Evolutionary conservation across 1,284 basidiomycete genomes (phyloP).

Genomic region (Cyathus olla): DNA sequence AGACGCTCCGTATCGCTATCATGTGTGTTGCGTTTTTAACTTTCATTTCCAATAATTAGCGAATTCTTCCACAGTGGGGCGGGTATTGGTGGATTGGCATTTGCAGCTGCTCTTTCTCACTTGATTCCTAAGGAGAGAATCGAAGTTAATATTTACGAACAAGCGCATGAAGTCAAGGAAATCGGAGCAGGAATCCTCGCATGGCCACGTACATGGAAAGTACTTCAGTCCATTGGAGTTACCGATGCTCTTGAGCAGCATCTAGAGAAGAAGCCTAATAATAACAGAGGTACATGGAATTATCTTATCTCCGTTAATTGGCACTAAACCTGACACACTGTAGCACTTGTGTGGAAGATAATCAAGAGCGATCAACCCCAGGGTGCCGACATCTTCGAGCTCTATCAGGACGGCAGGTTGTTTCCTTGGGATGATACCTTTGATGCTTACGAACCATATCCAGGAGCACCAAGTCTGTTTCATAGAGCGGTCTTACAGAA

Average conservation of each 20-base stretch:
- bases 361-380: neutral
- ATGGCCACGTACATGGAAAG: neutral
- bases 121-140: neutral
- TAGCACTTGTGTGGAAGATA: neutral
- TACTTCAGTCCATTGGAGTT: neutral
- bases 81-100: neutral
- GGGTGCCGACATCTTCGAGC: neutral
- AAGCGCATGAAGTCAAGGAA: neutral
- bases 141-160: neutral
- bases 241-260: neutral
- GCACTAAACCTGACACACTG: too few relatives aligned
- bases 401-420: too few relatives aligned
- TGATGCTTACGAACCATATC: neutral
- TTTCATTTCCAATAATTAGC: neutral
- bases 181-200: neutral
- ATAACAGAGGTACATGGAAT: neutral
- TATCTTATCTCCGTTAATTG: too few relatives aligned
- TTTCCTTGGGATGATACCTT: too few relatives aligned
- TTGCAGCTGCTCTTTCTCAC: neutral
- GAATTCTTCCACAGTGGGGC: neutral
- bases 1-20: neutral
- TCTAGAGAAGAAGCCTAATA: neutral
- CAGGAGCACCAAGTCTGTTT: neutral
- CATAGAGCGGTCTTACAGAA: neutral
- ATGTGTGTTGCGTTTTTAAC: neutral